Conservation (phyloP, 2,329 filamentous ascomycete species). For the Davidsoniella virescens region DNA sequence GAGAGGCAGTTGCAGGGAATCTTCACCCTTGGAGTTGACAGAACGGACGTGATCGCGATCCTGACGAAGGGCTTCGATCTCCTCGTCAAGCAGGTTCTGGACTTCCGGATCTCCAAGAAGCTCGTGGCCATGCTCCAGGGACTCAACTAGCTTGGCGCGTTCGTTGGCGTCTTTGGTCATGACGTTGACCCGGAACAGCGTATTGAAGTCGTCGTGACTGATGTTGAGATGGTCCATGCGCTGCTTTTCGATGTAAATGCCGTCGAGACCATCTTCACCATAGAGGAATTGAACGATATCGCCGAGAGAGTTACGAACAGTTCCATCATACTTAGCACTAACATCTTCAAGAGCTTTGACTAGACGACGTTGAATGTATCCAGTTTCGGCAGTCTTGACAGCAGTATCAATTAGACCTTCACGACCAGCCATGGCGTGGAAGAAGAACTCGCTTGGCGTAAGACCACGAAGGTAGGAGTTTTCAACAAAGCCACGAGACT, state of each 20-base stretch:
- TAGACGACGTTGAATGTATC: conserved; percentile 95
- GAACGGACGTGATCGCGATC: conserved; percentile 61
- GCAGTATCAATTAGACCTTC: conserved; percentile 99
- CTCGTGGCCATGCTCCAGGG: conserved; percentile 68
- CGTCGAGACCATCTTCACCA: conserved; percentile 92
- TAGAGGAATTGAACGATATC: conserved; percentile 97
- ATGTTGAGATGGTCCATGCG: conserved; percentile 72
- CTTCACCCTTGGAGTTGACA: conserved; percentile 58
- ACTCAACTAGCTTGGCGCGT: conserved; percentile 28
- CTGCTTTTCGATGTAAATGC: conserved; percentile 85
- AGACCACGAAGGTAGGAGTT: conserved; percentile 95
- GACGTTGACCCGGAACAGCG: conserved; percentile 72
- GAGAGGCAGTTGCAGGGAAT: conserved; percentile 78
- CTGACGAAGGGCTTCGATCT: conserved; percentile 63
- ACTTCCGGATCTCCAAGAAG: conserved; percentile 76
- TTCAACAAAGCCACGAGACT: conserved; percentile 93
- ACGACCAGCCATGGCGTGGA: conserved; percentile 99
- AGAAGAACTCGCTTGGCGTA: conserved; percentile 95
- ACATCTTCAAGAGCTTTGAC: conserved; percentile 97
- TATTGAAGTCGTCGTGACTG: conserved; percentile 60
- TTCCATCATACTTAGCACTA: conserved; percentile 94
- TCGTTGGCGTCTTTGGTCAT: conserved; percentile 49
- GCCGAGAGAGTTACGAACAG: conserved; percentile 88
- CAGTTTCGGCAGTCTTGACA: conserved; percentile 97
- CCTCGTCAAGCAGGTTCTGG: conserved; percentile 72